Evolutionary conservation across 306 rosid species (phyloP).

Genomic region (Quillaja saponaria): DNA sequence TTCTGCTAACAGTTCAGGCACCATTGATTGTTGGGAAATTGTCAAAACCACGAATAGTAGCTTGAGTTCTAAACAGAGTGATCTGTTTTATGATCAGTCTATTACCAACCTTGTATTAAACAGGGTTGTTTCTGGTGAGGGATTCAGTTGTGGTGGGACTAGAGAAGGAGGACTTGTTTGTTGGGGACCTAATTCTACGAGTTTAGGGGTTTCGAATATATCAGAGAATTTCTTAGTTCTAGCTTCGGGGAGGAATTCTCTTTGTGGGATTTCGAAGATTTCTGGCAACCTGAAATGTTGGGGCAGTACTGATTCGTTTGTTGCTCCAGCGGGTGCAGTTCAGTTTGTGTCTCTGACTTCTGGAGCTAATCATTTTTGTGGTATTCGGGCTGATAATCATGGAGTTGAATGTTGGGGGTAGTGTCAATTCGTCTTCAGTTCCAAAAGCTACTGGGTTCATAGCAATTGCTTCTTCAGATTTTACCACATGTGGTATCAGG

Average conservation of each 20-base stretch:
- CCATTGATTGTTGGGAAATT: constrained; percentile 81
- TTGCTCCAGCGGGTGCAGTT: constrained; percentile 30
- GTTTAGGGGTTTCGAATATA: constrained; percentile 45
- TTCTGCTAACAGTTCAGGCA: constrained; percentile 60
- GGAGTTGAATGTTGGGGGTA: constrained; percentile 89
- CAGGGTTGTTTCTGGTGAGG: constrained; percentile 73
- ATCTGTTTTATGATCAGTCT: constrained; percentile 46
- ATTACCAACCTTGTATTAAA: constrained; percentile 43
- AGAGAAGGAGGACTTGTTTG: constrained; percentile 72
- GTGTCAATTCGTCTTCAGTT: constrained; percentile 57
- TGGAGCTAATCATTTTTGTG: constrained; percentile 72
- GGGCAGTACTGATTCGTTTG: constrained; percentile 52
- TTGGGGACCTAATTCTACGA: constrained; percentile 73
- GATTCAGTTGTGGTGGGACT: constrained; percentile 68
- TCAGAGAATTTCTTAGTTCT: constrained; percentile 48
- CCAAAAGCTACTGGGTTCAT: constrained; percentile 68
- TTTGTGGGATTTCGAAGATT: constrained; percentile 65
- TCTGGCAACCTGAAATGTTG: constrained; percentile 67
- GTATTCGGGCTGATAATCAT: constrained; percentile 72
- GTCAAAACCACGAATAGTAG: constrained; percentile 33
- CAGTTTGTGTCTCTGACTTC: constrained; percentile 54
- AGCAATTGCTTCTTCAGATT: constrained; percentile 85
- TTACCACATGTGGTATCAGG: constrained; percentile 74
- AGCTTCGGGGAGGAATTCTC: constrained; percentile 56
- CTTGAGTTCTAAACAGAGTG: constrained; percentile 44